Base-by-base conservation (phyloP, 31 red algal species). In the Asparagopsis taxiformis region DNA sequence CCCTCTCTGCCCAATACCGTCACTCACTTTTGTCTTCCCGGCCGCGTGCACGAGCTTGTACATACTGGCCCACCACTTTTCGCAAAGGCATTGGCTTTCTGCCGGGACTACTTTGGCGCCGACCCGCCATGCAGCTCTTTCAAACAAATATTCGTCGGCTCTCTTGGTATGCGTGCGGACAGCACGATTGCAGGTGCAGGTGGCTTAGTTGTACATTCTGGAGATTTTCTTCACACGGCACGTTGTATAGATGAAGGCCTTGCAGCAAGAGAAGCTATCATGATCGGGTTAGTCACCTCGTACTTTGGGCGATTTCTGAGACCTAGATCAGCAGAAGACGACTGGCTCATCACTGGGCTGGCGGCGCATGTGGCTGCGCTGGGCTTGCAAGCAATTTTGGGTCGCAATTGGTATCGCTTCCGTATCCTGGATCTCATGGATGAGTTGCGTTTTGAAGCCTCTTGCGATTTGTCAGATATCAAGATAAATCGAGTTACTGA, bases 1-100 rank as follows among this genome's bases (percentile, higher is more conserved):
- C 85, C 85, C 41, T 35, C 65, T 28, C 25, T 75, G 24, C 67
- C 70, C 22, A 70, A 74, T 25, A 53, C 77, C 13, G 69, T 82
- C 15, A 81, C 77, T 39, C 71, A 91, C 44, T 76, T 91, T 54
- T 91, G 87, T 52, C 69, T 91, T 32, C 87, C 87, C 25, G 87
- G 87, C 34, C 58, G 25, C 32, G 85, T 61, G 17, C 62, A 72
- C 32, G 74, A 89, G 31, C 59, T 89, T 35, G 85, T 79, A 46
- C 59, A 78, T 51, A 79, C 85, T 1, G 51, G 29, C 0, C 85
- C 85, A 29, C 65, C 74, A 13, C 41, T 89, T 34, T 78, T 89
- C 52, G 74, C 75, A 3, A 89, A 80, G 33, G 74, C 85, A 1
- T 68, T 78, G 21, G 85, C 85, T 16, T 78, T 89, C 31, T 78